phyloP scores from a whole-genome alignment of 345 rosid genomes.

The Arabidopsis suecica region DNA sequence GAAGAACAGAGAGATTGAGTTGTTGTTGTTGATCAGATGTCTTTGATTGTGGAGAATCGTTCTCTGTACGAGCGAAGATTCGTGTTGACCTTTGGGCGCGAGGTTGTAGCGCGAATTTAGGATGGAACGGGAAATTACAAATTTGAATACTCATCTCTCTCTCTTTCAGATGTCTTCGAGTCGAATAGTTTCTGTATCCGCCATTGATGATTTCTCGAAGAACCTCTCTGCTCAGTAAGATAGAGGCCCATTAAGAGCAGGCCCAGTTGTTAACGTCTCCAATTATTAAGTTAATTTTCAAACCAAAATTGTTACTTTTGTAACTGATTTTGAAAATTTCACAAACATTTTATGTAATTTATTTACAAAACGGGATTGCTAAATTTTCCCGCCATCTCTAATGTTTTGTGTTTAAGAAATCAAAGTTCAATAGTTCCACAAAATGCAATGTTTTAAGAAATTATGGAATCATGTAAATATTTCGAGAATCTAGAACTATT shows the following conservation, averaged over 20 bases:
- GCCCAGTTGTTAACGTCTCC: no score
- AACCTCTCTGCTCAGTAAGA: not conserved
- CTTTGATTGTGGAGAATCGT: conserved; percentile 42
- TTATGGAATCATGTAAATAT: no score
- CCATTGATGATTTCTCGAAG: conserved; percentile 26
- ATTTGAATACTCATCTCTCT: conserved; percentile 43
- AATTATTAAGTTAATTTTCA: no score
- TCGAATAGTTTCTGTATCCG: not conserved
- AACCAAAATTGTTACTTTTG: no score
- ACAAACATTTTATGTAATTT: no score
- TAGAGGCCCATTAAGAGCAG: conserved; percentile 29
- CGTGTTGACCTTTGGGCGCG: conserved; percentile 47
- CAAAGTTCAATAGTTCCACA: no score
- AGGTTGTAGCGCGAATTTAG: conserved; percentile 24
- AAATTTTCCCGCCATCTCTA: no score
- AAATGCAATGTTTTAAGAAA: no score
- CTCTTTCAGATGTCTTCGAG: not conserved
- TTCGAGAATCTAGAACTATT: no score
- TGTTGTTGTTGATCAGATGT: conserved; percentile 51
- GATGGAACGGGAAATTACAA: conserved; percentile 16
- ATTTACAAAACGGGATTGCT: no score
- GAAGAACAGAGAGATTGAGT: conserved; percentile 85
- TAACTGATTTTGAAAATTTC: no score
- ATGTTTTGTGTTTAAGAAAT: no score
- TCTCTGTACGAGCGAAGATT: conserved; percentile 48